Conservation (phyloP, 208 protist species). For the Leishmania braziliensis region DNA sequence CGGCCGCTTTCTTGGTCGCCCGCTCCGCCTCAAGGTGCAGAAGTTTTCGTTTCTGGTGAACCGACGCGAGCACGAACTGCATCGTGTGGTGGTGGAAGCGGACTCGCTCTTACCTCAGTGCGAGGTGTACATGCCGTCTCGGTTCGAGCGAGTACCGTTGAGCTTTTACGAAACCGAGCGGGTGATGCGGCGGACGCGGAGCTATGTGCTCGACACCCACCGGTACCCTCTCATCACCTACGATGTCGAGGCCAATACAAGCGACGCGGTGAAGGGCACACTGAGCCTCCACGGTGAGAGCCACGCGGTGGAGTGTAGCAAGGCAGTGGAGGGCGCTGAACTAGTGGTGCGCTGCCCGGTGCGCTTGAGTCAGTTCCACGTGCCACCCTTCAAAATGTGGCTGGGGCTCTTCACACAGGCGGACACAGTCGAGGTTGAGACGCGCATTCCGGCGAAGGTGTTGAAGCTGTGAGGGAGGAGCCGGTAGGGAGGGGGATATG, state of each 20-base stretch:
- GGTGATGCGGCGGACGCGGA: conserved; percentile 47
- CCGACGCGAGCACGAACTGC: conserved; percentile 30
- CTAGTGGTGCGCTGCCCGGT: conserved; percentile 84
- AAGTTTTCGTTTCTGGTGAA: conserved; percentile 62
- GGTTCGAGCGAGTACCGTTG: conserved; percentile 55
- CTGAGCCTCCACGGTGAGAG: conserved; percentile 67
- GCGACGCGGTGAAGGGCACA: conserved; percentile 42
- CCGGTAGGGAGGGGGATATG: neutral
- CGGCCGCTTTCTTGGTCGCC: conserved; percentile 71
- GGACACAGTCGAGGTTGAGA: conserved; percentile 79
- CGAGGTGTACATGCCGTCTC: conserved; percentile 65
- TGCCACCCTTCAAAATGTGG: conserved; percentile 61
- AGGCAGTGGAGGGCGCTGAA: conserved; percentile 69
- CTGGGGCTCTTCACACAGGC: conserved; percentile 76
- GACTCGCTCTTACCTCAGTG: conserved; percentile 77
- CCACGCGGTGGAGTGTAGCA: conserved; percentile 59
- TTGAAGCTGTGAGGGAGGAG: conserved; percentile 44
- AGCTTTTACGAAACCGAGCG: conserved; percentile 71
- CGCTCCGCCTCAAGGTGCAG: conserved; percentile 69
- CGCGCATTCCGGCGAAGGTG: conserved; percentile 62
- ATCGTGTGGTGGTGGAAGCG: conserved; percentile 70
- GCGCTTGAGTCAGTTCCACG: conserved; percentile 54
- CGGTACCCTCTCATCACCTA: conserved; percentile 77
- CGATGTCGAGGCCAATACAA: conserved; percentile 48
- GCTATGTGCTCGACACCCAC: conserved; percentile 54